Evolutionary conservation across 495 filamentous ascomycete species (phyloP), one percentile per base, ranked within the genome.

Genomic region (Penicillium chermesinum): DNA sequence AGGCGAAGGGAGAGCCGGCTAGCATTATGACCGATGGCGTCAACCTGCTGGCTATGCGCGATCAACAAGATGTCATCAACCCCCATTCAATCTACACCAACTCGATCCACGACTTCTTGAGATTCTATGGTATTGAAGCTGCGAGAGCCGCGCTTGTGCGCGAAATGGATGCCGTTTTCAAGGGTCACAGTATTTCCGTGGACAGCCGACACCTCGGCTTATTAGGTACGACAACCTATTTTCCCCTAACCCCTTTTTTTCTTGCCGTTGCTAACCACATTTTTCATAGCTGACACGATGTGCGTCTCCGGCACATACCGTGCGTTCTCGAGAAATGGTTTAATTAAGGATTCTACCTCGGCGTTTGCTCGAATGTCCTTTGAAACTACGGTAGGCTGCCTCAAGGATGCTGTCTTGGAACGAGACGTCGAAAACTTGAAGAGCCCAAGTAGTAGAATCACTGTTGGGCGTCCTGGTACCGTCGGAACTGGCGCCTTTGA

Each of bases 281-380:
- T n/a, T n/a, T n/a, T n/a, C n/a, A 96, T 98, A 55, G 91, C 86
- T 44, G 93, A 98, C 70, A 87, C 85, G 67, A 98, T 98, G 93
- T 97, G 94, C 14, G 72, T 89, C 19, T 83, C 81, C 50, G 93
- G 93, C 52, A 82, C 81, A 14, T 97, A 93, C 69, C 83, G 78
- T 14, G 83, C 91, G 2, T 99, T 97, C 72, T 95, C 87, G 67
- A 85, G 93, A 38, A 91, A 84, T 54, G 93, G 91, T 14, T 63
- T 97, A 44, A 66, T 76, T 39, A 86, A 83, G 62, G 79, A 85
- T 49, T 86, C 84, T 58, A 82, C 88, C 13, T 91, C 85, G 43
- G 90, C 93, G 1, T 89, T 97, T 52, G 85, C 91, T 67, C 96
- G 96, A 78, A 96, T 96, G 89, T 94, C 88, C 66, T 97, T 96